Evolutionary conservation across 441 rosid species (phyloP), one percentile per base, ranked within the genome.

Genomic region (Croton setiger): DNA sequence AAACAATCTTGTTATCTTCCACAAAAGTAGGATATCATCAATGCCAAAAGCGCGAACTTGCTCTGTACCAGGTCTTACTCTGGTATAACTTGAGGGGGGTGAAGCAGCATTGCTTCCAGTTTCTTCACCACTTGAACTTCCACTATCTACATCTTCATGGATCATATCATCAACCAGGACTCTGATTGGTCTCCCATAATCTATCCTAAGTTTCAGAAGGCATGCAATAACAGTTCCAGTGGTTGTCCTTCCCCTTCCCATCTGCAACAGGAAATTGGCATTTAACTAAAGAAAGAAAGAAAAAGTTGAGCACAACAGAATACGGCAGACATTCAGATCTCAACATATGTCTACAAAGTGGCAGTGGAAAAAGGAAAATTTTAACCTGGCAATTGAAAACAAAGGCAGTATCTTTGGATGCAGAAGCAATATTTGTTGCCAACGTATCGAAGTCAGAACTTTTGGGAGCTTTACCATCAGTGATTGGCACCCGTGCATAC

Each of bases 211-310:
- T 82, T 93, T 89, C 72, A 96, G 83, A 79, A 96, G 98, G 82
- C 99, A 96, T 55, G 98, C 98, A 79, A 96, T 93, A 59, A 96
- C 99, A 64, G 99, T 93, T 67, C 98, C 99, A 56, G 98, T 89
- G 43, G 99, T 96, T 21, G 99, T 96, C 85, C 99, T 93, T 80
- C 99, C 99, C 84, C 90, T 93, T 73, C 99, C 99, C 97, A 96
- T 96, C 99, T 96, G 85, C 61, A 71, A 74, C 37, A 66, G 53
- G 70, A 62, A 73, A 41, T 0, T 27, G 31, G 63, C 60, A 73
- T 39, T 69, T 47, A 72, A 47, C n/a, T 45, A 54, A 59, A n/a
- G n/a, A n/a, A 66, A 69, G 61, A 73, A 36, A 57, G 47, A 74
- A 56, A 56, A 43, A 17, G 4, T 21, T 11, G 6, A 49, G 37